Base-by-base conservation (phyloP, 2,329 filamentous ascomycete species). In the Aspergillus oerlinghausenensis region DNA sequence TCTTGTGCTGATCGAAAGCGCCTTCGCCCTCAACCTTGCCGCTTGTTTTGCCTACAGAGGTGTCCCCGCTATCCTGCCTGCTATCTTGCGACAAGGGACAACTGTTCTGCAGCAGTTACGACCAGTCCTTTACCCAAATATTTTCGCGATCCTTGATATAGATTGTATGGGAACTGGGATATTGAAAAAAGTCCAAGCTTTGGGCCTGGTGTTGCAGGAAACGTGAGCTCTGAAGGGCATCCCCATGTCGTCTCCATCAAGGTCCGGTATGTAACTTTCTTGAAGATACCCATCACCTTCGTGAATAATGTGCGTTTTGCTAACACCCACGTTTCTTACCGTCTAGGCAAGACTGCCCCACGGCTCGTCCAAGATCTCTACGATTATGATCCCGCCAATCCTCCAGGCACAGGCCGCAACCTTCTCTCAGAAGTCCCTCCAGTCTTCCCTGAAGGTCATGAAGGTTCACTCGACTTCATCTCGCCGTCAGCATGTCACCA, bases 391-490 rank as follows among this genome's bases (percentile, higher is more conserved):
- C 69, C 73, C 28, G 65, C 66, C 65, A 79, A 81, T 62, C 73
- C 75, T 23, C 66, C 72, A 55, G 63, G 64, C 19, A 71, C 70
- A 32, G 78, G 77, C 55, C 78, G 77, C 61, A 84, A 85, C 66
- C 70, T 87, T 51, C 79, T 89, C 49, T 80, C 81, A 45, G 79
- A 84, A 58, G 73, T 81, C 25, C 82, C 85, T 48, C 82, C 82
- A 6, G 77, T 79, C n/a, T 82, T 79, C 64, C 64, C 68, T 50
- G 62, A 73, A 43, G 51, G 64, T 32, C 68, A 72, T 55, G 66
- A 69, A 56, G 69, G 70, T 19, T 70, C 71, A n/a, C 68, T 64
- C 25, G 66, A 72, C 47, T 68, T 65, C 42, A 66, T 75, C 32
- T 75, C 77, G 9, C 65, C 63, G 49, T 69, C 65, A 35, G 81